Conservation (phyloP, 2,329 filamentous ascomycete species). For the Talaromyces islandicus region DNA sequence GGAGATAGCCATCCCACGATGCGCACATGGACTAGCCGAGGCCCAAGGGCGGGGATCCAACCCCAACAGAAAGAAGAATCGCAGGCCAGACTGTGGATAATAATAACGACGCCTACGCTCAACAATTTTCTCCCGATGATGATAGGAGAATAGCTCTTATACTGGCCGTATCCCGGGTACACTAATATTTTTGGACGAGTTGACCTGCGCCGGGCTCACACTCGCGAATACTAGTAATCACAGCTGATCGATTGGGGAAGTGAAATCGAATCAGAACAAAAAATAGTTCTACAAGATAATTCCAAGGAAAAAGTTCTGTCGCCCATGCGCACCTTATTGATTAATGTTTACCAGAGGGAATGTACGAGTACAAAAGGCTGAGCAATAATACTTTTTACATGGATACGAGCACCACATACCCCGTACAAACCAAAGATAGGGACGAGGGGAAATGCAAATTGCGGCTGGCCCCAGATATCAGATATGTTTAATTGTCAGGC, state of each 20-base stretch:
- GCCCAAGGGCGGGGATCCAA: not conserved
- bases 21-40: not conserved
- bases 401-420: not conserved
- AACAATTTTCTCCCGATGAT: not conserved
- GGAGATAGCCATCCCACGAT: not conserved
- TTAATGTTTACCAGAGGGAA: not conserved
- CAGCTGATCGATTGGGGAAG: not conserved
- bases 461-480: not conserved
- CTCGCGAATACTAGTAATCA: not conserved
- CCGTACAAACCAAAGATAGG: not conserved
- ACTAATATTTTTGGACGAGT: not conserved
- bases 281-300: not conserved
- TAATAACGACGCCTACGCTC: not conserved
- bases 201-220: not conserved
- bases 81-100: not conserved
- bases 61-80: not conserved
- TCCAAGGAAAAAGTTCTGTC: not conserved
- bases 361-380: not conserved
- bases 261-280: not conserved
- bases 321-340: too few relatives aligned
- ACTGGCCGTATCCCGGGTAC: not conserved
- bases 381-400: too few relatives aligned
- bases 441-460: not conserved
- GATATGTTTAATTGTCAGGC: not conserved
- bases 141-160: not conserved